These are phyloP conservation scores for Glutinoglossum americanum DNA, from an alignment of 495 filamentous ascomycete species.

Conservation along the genomic window DNA sequence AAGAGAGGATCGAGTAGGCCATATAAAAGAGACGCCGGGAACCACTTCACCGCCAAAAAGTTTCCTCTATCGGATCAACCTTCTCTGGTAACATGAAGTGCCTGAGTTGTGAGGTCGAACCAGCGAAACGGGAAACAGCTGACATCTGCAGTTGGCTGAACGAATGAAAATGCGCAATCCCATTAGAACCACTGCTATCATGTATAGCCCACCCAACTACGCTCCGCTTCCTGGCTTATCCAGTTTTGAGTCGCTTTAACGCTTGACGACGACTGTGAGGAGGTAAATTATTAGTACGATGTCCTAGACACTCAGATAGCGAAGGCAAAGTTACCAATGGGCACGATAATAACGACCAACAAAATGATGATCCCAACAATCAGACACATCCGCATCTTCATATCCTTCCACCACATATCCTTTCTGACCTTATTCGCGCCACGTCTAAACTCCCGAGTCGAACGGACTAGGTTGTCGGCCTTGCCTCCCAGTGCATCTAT, in stretches of 20 bases:
- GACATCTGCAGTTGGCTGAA: not conserved
- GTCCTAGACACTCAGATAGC: not conserved
- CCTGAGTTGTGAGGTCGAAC: not conserved
- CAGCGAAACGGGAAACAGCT: not conserved
- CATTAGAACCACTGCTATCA: not conserved
- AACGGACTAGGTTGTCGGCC: conserved; percentile 77
- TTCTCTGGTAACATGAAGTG: not conserved
- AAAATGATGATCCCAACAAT: conserved; percentile 72
- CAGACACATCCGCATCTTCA: conserved; percentile 98
- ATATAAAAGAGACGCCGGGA: not conserved
- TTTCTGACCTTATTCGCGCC: conserved; percentile 91
- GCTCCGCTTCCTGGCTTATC: not conserved
- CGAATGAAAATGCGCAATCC: not conserved
- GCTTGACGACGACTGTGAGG: not conserved
- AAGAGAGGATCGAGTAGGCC: not conserved
- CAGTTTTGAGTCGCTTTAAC: not conserved
- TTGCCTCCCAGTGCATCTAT: conserved; percentile 86
- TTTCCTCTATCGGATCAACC: not conserved
- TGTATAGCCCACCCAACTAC: not conserved
- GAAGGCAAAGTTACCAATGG: conserved; percentile 40
- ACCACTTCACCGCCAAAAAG: not conserved
- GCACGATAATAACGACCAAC: conserved; percentile 80
- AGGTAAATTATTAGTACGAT: not conserved
- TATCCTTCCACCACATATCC: conserved; percentile 92
- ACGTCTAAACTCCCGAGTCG: conserved; percentile 81